Conservation (phyloP, 1,284 basidiomycete genomes). For the Moesziomyces globuligerus region DNA sequence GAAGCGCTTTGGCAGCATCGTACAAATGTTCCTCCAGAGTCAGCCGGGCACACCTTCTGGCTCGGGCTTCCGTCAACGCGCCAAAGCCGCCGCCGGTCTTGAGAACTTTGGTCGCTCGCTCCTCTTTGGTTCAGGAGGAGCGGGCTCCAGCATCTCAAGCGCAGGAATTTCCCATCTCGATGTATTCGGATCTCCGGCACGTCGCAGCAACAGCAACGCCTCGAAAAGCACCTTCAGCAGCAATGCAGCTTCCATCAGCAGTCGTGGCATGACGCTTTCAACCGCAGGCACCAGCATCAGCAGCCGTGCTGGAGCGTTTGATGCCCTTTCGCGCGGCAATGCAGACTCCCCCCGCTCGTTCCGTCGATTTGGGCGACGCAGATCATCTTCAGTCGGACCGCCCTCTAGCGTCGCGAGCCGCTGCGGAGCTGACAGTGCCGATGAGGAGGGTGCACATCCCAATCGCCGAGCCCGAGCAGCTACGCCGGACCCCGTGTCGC, state of each 20-base stretch:
- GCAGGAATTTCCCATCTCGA: conserved; percentile 41
- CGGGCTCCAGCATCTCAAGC: conserved; percentile 38
- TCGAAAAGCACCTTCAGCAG: conserved; percentile 51
- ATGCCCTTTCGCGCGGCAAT: conserved; percentile 14
- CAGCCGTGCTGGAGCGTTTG: conserved; percentile 40
- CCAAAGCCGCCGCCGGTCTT: conserved; percentile 50
- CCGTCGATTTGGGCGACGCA: conserved; percentile 25
- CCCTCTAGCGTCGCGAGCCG: conserved; percentile 19
- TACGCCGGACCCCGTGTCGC: conserved; percentile 30
- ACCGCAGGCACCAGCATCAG: conserved; percentile 55
- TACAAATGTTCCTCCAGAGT: conserved; percentile 15
- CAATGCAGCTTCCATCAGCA: conserved; percentile 38
- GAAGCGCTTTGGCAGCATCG: conserved; percentile 20
- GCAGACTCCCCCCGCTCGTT: conserved; percentile 31
- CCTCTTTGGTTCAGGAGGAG: conserved; percentile 45
- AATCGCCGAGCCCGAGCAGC: conserved; percentile 16
- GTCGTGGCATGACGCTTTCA: conserved; percentile 48
- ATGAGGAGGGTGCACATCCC: conserved; percentile 14
- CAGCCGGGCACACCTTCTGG: conserved; percentile 32
- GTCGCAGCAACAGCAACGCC: conserved; percentile 50
- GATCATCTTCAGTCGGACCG: conserved; percentile 40
- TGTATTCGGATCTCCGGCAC: conserved; percentile 52
- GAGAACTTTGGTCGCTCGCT: conserved; percentile 53
- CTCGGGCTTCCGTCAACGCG: conserved; percentile 46
- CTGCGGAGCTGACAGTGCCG: conserved; percentile 21